Base-by-base conservation (phyloP, 495 filamentous ascomycete species). In the Sphaerosporella brunnea region DNA sequence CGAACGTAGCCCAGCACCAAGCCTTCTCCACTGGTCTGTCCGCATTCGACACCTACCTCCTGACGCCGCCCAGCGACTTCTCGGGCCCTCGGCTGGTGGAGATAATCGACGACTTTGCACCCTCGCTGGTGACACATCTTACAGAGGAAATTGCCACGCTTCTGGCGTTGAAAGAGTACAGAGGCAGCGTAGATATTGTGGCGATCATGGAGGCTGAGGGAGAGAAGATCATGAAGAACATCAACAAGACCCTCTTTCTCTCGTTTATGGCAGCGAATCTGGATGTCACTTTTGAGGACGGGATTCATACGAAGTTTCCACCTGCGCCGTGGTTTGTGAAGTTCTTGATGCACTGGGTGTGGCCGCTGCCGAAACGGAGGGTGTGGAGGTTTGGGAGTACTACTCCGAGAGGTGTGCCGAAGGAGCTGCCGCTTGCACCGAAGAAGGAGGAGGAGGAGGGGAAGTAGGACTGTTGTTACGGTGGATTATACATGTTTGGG, bases 1-100 rank as follows among this genome's bases (percentile, higher is more conserved):
- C 28, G 21, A 71, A 68, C 51, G 43, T 68, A 4, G 53, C 63
- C 23, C 69, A 73, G 51, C 70, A 73, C 55, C 52, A 62, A n/a
- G 54, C 55, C 2, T 72, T 72, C 53, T 55, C 56, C 11, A 50
- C 50, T 7, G 66, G 60, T 5, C 45, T 73, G 19, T 53, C 63
- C 3, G 45, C 11, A 1, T 66, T 69, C 28, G 46, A 58, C 24
- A 50, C 50, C 15, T 71, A 69, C 48, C 51, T 59, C 28, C 53
- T 2, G 28, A 36, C 60, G 4, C 41, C 55, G 47, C 61, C 65
- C 16, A 13, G 10, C 13, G 21, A 26, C 1, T 64, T 59, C 50
- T 57, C 63, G 13, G 65, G 66, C 13, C 37, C 48, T 32, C 56
- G 52, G 43, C 47, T 70, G 5, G 53, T 58, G 21, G 55, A 35